Evolutionary conservation across 2,329 filamentous ascomycete species (phyloP).

Genomic region (Nothopassalora personata): DNA sequence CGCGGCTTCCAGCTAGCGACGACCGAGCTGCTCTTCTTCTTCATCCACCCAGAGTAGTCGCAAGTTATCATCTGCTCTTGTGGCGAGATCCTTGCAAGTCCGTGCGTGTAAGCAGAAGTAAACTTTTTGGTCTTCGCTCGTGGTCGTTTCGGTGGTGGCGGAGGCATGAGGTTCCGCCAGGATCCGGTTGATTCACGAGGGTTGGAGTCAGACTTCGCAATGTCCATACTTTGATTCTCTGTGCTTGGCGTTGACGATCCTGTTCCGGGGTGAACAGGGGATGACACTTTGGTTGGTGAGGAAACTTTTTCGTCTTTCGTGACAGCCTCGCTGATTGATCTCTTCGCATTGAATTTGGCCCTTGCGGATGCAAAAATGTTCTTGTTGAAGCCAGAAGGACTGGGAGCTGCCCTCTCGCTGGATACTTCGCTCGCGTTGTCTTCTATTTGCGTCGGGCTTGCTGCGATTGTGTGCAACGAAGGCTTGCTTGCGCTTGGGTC

Average conservation of each 20-base stretch:
- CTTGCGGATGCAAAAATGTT: slow-evolving; percentile 32
- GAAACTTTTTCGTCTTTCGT: slow-evolving; percentile 48
- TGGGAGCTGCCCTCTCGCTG: slow-evolving; percentile 24
- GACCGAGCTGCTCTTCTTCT: slow-evolving; percentile 91
- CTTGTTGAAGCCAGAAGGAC: slow-evolving; percentile 31
- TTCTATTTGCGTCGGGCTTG: slow-evolving; percentile 17
- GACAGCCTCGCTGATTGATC: slow-evolving; percentile 74
- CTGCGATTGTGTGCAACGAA: slow-evolving; percentile 16
- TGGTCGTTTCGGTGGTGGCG: slow-evolving; percentile 20
- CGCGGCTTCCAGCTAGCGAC: slow-evolving; percentile 98
- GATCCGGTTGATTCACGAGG: slow-evolving; percentile 43
- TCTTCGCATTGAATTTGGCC: slow-evolving; percentile 60
- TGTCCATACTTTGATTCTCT: slow-evolving; percentile 41
- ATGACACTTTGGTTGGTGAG: slow-evolving; percentile 26
- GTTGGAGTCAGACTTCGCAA: slow-evolving; percentile 31
- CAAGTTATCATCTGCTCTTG: slow-evolving; percentile 77
- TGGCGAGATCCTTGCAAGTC: slow-evolving; percentile 73
- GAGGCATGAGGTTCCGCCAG: slow-evolving; percentile 33
- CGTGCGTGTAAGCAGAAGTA: slow-evolving; percentile 88
- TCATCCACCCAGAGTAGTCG: slow-evolving; percentile 99
- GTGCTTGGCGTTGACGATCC: slow-evolving; percentile 65
- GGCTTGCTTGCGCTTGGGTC: slow-evolving; percentile 43
- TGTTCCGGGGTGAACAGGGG: slow-evolving; percentile 53
- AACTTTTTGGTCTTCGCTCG: slow-evolving; percentile 54
- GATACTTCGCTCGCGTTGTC: slow-evolving; percentile 45